Evolutionary conservation across 1,139 yeast genomes (phyloP), one percentile per base, ranked within the genome.

Genomic region (Sugiyamaella paludigena): DNA sequence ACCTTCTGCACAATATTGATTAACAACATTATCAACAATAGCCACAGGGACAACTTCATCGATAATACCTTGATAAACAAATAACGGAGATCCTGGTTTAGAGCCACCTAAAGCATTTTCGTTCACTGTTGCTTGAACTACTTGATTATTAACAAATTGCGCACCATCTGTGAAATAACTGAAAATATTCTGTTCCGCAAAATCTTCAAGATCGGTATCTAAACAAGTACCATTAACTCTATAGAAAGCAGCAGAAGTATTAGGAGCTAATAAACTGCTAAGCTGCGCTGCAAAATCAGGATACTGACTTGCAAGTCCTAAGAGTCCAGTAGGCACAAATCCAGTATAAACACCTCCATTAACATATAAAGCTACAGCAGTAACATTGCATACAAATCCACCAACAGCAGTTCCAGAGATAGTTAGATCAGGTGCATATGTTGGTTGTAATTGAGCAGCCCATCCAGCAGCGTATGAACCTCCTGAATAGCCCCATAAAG

Each of bases 401-500:
- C 62, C 62, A 29, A 57, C 37, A n/a, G 56, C 58, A 7, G 45
- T 48, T n/a, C 60, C 58, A 2, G 49, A 46, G 30, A 58, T 45
- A n/a, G 41, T 37, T 16, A 56, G 35, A 15, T 65, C 68, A 2
- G 68, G 66, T 6, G 67, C 65, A 40, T 65, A 66, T 8, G 52
- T 13, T 2, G 47, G 48, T 34, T 58, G 61, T 26, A 64, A 48
- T 50, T 63, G 64, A 6, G 63, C 63, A 9, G 68, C 68, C 65
- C 65, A 61, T 19, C 63, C 68, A 13, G 65, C 40, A 4, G 69
- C 66, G n/a, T 57, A 43, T 5, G 39, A 28, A 12, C 66, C 69
- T 6, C 67, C 67, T 8, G 68, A 65, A 55, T 63, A 65, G 5
- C 69, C 69, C 61, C 55, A 53, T 35, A 51, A 35, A 11, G 52